Evolutionary conservation across 148 eudicot species (phyloP).

Genomic region (Silene conica): DNA sequence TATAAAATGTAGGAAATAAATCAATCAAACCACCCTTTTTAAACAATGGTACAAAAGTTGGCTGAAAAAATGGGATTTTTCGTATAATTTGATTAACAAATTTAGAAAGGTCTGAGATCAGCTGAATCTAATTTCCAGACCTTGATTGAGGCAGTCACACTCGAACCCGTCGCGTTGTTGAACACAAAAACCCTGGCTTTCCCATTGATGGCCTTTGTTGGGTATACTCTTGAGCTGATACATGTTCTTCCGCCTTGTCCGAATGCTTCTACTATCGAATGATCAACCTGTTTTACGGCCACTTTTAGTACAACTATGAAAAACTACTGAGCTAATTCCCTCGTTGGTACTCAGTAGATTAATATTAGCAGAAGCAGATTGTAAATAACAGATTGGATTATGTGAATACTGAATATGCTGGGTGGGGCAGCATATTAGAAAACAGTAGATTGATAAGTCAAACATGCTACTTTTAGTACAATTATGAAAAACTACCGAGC

Average conservation of each 20-base stretch:
- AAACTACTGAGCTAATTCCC: too few relatives aligned
- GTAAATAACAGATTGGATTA: too few relatives aligned
- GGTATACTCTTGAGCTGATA: conserved; percentile 58
- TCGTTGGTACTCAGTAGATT: too few relatives aligned
- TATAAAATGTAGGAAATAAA: conserved; percentile 12
- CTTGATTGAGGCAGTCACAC: conserved; percentile 55
- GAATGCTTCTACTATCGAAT: conserved; percentile 64
- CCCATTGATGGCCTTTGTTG: conserved; percentile 54
- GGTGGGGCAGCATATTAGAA: too few relatives aligned
- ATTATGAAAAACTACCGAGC: too few relatives aligned
- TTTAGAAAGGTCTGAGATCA: conserved; percentile 27
- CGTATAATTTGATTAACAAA: not conserved
- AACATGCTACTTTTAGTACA: too few relatives aligned
- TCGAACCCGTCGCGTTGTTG: conserved; percentile 54
- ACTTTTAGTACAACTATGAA: not conserved
- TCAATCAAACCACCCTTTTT: conserved; percentile 9
- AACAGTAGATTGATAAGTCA: too few relatives aligned
- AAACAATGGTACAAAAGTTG: not conserved
- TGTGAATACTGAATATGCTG: too few relatives aligned
- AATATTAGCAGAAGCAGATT: too few relatives aligned
- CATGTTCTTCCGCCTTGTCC: conserved; percentile 71
- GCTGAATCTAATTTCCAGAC: conserved; percentile 46
- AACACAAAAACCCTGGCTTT: conserved; percentile 49
- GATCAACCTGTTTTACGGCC: conserved; percentile 47
- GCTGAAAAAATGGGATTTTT: not conserved